Conservation (phyloP, 2,329 filamentous ascomycete genomes). For the Pezicula neosporulosa region DNA sequence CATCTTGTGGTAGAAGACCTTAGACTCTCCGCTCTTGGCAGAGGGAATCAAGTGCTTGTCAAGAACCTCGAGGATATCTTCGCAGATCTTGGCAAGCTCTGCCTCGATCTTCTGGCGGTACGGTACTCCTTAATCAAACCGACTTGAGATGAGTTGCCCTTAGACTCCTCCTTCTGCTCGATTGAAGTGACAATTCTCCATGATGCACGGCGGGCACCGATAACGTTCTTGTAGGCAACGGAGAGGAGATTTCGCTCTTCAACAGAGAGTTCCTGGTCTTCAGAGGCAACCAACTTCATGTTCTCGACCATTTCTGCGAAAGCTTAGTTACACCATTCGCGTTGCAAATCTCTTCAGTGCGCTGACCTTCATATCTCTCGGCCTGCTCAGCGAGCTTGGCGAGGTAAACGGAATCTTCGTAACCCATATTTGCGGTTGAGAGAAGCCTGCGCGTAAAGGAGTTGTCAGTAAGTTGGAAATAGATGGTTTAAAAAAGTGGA, state of each 20-base stretch:
- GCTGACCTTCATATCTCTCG: conserved; percentile 97
- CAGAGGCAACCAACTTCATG: conserved; percentile 95
- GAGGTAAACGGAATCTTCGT: conserved; percentile 99
- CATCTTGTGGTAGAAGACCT: conserved; percentile 99
- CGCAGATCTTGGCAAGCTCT: conserved; percentile 96
- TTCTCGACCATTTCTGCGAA: conserved; percentile 91
- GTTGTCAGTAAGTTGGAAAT: background rate
- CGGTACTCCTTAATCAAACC: conserved; percentile 93
- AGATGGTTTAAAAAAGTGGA: conserved; percentile 4
- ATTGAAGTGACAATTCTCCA: conserved; percentile 99
- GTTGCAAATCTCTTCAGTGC: background rate
- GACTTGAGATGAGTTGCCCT: conserved; percentile 95
- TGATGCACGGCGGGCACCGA: conserved; percentile 95
- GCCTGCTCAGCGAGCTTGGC: conserved; percentile 99
- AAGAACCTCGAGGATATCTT: conserved; percentile 94
- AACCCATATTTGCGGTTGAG: conserved; percentile 75
- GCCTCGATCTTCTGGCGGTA: conserved; percentile 98
- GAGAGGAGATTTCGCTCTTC: conserved; percentile 99
- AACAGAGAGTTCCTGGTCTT: conserved; percentile 79
- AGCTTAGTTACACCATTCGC: background rate
- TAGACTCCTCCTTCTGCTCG: conserved; percentile 99
- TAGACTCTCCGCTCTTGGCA: conserved; percentile 94
- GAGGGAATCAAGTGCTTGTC: conserved; percentile 93
- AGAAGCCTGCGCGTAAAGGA: background rate
- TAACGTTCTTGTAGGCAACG: conserved; percentile 99